Evolutionary conservation across 2,329 filamentous ascomycete genomes (phyloP), one percentile per base, ranked within the genome.

Genomic region (Monilinia vaccinii-corymbosi): DNA sequence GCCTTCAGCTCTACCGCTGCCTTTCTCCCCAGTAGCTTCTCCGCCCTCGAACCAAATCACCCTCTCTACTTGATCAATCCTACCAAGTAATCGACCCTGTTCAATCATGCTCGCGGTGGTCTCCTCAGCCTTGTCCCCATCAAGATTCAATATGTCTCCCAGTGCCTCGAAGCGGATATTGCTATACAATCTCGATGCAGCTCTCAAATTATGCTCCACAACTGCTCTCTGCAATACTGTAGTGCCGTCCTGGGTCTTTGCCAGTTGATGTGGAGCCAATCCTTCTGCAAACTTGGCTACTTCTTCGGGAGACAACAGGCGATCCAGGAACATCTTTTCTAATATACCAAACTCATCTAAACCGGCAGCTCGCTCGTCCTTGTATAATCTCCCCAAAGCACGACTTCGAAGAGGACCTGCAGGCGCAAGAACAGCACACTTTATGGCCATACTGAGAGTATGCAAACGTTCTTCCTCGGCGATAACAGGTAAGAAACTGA

Each of bases 271-370:
- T 25, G 89, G 87, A 60, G 85, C 81, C 52, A 99, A 79, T 56
- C 85, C 86, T 67, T 88, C 79, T 0, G 92, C 88, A 71, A 99
- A 99, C 59, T 89, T 86, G 42, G 86, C 84, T 46, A 97, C 91
- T 75, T 99, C 94, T n/a, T 79, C 81, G 0, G 87, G 84, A 0
- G 84, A 83, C 52, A 99, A 79, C 4, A 99, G 79, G 7, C 92
- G 84, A 73, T 97, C 91, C 52, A 97, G 80, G 73, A 96, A 96
- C 84, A 99, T 97, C 78, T 97, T 97, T 77, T 97, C 94, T 16
- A 99, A 78, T 58, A 99, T 97, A 52, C 84, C 79, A 71, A 88
- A 93, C 75, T 97, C 90, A 36, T 87, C 83, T 2, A 94, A 82
- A 53, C 85, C 82, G 4, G 79, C 78, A 0, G 89, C 82, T 34